Base-by-base conservation (phyloP, 208 protist genomes). In the Leishmania mexicana region DNA sequence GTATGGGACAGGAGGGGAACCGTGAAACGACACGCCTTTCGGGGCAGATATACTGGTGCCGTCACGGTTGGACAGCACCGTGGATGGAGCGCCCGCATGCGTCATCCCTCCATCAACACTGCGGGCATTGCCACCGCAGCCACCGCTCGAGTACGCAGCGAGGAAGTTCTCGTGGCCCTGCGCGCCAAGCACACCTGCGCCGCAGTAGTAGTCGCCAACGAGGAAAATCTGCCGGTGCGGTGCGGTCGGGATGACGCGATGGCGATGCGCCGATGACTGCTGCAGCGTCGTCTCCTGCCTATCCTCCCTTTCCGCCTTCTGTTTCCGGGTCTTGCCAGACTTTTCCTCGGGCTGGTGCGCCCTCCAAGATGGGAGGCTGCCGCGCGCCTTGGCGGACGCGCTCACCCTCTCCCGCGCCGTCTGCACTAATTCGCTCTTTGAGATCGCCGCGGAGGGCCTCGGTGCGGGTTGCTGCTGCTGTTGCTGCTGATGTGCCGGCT, bases 161-260 rank as follows among this genome's bases (percentile, higher is more conserved):
- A n/a, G 35, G 31, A 40, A 28, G 35, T 15, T 58, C 73, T 76
- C 31, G n/a, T 45, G 51, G 13, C 5, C 19, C 19, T 54, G 28
- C n/a, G n/a, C 31, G 35, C 58, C 15, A 28, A 76, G n/a, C 5
- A 28, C 13, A 11, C 35, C 51, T 54, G 8, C 73, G 13, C 53
- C 53, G 35, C 62, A 67, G 72, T 81, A 73, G 62, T 73, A 65
- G 40, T 64, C 60, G 35, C 81, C 76, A 17, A 89, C 81, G 13
- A 91, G 72, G 53, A 89, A 91, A 21, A 91, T 80, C 78, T 91
- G 88, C 15, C 88, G 88, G n/a, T 84, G 73, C 53, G 88, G 88
- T 0, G 88, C 60, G 0, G 68, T 38, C 2, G 88, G 88, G 17
- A 91, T 91, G 57, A 38, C 75, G n/a, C 81, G 85, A 28, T 65